Conservation (phyloP, 345 rosid species). For the Salix exigua region DNA sequence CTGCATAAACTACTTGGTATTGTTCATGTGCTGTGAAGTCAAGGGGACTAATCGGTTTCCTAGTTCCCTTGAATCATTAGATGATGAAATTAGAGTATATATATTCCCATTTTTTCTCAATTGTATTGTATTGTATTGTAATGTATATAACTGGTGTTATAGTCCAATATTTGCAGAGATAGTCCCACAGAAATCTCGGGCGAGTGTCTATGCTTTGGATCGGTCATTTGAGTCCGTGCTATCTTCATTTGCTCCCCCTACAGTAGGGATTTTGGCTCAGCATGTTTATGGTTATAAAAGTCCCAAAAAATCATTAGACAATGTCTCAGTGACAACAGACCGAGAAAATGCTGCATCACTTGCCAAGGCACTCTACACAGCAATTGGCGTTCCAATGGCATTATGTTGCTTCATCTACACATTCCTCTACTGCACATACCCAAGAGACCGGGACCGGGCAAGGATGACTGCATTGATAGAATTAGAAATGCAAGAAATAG, state of each 20-base stretch:
- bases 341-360: conserved; percentile 25
- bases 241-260: conserved; percentile 25
- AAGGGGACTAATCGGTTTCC: background rate
- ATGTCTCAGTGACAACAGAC: conserved; percentile 3
- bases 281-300: conserved; percentile 23
- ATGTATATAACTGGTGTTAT: background rate
- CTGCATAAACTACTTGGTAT: too few species aligned
- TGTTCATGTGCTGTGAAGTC: background rate
- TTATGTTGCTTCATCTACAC: conserved; percentile 21
- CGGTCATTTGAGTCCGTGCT: conserved; percentile 18
- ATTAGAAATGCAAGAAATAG: conserved; percentile 18
- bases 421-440: conserved; percentile 17
- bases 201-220: conserved; percentile 29
- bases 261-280: conserved; percentile 24
- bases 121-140: background rate
- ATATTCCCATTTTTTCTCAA: background rate
- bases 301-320: conserved; percentile 7
- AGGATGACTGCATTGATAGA: conserved; percentile 18
- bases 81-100: too few species aligned
- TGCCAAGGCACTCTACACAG: conserved; percentile 20
- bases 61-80: too few species aligned
- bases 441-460: conserved; percentile 20
- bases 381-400: conserved; percentile 20
- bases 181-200: conserved; percentile 21
- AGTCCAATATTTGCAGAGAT: conserved; percentile 29